Evolutionary conservation across 768 basidiomycete genomes (phyloP).

Genomic region (Mrakia frigida): DNA sequence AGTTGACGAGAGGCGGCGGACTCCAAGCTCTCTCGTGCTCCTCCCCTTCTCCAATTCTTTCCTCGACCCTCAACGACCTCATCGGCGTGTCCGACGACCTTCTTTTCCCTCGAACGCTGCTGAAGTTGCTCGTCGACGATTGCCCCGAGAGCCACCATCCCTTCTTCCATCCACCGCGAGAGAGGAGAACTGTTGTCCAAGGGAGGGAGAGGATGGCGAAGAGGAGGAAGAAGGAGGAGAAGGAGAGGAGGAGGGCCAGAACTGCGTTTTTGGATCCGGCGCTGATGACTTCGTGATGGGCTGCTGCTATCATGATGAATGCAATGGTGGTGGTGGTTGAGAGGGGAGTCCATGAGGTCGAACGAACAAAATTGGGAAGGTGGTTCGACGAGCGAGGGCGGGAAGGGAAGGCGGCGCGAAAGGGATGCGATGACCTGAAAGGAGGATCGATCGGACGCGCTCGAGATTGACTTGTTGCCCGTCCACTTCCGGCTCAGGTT

Average conservation of each 20-base stretch:
- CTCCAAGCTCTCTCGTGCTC: constrained; percentile 4
- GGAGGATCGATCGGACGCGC: background rate
- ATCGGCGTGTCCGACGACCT: background rate
- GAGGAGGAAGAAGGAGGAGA: constrained; percentile 14
- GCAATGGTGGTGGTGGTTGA: background rate
- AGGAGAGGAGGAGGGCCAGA: background rate
- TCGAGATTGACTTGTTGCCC: background rate
- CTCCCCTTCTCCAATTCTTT: background rate
- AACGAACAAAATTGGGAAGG: background rate
- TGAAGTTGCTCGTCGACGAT: background rate
- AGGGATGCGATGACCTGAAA: background rate
- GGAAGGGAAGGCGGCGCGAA: background rate
- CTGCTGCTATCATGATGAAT: too few species aligned
- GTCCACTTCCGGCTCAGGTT: background rate
- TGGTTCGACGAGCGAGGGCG: background rate
- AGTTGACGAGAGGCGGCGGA: background rate
- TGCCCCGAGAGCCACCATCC: constrained; percentile 14
- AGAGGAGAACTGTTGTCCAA: background rate
- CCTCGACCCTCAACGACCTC: background rate
- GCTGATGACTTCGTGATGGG: background rate
- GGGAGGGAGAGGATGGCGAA: constrained; percentile 1
- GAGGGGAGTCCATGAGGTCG: background rate
- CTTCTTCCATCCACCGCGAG: constrained; percentile 8
- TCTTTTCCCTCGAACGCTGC: background rate
- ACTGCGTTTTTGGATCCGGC: background rate